Evolutionary conservation across 2,329 filamentous ascomycete species (phyloP).

Genomic region (Rhinocladiella similis): DNA sequence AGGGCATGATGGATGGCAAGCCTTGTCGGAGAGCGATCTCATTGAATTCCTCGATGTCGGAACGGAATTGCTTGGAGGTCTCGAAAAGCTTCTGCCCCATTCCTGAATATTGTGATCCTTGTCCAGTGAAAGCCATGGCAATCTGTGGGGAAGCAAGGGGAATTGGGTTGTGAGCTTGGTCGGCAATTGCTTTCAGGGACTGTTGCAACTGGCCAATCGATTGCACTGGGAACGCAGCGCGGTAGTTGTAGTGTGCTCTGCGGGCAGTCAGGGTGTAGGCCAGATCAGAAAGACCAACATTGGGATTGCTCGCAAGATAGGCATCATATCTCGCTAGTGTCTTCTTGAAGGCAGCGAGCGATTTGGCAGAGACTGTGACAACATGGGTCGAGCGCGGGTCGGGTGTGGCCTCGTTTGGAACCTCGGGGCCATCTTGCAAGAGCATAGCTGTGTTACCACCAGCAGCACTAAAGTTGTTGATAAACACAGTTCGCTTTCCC

Average conservation of each 20-base stretch:
- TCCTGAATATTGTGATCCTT: constrained; percentile 40
- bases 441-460: constrained; percentile 70
- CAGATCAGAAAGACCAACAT: constrained; percentile 54
- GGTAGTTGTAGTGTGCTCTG: constrained; percentile 44
- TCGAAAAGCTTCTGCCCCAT: constrained; percentile 40
- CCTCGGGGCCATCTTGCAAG: constrained; percentile 59
- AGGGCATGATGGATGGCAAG: constrained; percentile 38
- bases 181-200: constrained; percentile 30
- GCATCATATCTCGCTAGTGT: constrained; percentile 58
- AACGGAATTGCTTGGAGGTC: constrained; percentile 34
- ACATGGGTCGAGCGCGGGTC: constrained; percentile 60
- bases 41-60: constrained; percentile 35
- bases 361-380: constrained; percentile 61
- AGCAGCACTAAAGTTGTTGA: constrained; percentile 72
- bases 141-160: constrained; percentile 33
- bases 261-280: constrained; percentile 68
- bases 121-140: constrained; percentile 42
- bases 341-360: constrained; percentile 45
- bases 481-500: constrained; percentile 40
- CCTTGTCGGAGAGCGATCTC: constrained; percentile 36
- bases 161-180: constrained; percentile 33
- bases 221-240: constrained; percentile 35
- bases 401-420: constrained; percentile 31
- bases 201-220: constrained; percentile 34
- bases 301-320: constrained; percentile 57